Conservation (phyloP, 2,329 filamentous ascomycete species). For the Paraphaeosphaeria sporulosa region DNA sequence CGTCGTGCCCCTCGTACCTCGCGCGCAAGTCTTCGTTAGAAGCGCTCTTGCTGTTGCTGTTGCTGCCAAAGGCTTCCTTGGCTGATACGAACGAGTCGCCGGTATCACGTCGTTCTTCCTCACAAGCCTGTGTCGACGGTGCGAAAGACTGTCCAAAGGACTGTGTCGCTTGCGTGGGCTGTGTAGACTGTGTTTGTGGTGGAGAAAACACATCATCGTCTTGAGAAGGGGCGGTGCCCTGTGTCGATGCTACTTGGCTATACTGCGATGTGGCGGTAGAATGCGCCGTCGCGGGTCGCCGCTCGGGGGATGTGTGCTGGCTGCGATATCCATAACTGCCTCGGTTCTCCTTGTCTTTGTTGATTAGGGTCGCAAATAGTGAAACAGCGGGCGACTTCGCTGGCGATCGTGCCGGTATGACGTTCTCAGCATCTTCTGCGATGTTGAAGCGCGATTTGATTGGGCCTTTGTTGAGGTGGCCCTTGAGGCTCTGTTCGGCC, state of each 20-base stretch:
- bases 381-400: constrained; percentile 38
- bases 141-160: constrained; percentile 40
- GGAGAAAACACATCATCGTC: constrained; percentile 43
- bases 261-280: constrained; percentile 16
- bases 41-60: constrained; percentile 29
- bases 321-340: constrained; percentile 28
- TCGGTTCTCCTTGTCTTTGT: constrained; percentile 39
- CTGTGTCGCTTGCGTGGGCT: constrained; percentile 39
- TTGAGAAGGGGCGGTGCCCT: constrained; percentile 38
- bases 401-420: constrained; percentile 32
- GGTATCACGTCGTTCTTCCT: constrained; percentile 41
- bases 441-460: constrained; percentile 68
- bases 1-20: constrained; percentile 30
- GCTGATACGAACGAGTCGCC: constrained; percentile 59
- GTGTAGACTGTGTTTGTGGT: constrained; percentile 41
- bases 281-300: constrained; percentile 40
- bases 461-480: constrained; percentile 60
- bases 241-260: constrained; percentile 34
- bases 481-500: constrained; percentile 60
- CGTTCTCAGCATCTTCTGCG: constrained; percentile 61
- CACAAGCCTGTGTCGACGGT: constrained; percentile 28
- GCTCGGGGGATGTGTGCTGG: constrained; percentile 52
- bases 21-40: constrained; percentile 36
- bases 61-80: constrained; percentile 50
- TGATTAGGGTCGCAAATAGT: constrained; percentile 36